These are phyloP conservation scores for Diaporthe nobilis DNA, from an alignment of 2,329 filamentous ascomycete genomes.

Conservation along the genomic window DNA sequence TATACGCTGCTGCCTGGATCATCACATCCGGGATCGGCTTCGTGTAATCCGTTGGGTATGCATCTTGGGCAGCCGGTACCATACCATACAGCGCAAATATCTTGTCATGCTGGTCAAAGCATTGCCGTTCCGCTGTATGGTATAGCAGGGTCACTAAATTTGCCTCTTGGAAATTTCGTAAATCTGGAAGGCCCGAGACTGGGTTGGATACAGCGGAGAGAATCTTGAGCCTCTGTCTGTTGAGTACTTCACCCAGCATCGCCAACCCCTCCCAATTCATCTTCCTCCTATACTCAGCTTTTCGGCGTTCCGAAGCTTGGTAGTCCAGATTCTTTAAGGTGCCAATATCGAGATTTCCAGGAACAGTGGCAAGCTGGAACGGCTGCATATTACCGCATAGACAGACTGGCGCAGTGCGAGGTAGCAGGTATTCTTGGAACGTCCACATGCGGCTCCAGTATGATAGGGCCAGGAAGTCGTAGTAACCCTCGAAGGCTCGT, in stretches of 20 bases:
- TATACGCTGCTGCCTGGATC: slow-evolving; percentile 3
- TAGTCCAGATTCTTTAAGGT: background rate
- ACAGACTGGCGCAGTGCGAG: slow-evolving; percentile 8
- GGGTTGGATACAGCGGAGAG: background rate
- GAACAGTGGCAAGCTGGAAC: background rate
- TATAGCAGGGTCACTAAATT: background rate
- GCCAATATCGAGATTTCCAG: background rate
- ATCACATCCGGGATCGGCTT: background rate
- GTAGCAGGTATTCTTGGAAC: slow-evolving; percentile 32
- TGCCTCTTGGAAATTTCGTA: background rate
- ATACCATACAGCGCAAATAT: slow-evolving; percentile 31
- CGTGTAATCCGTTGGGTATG: slow-evolving; percentile 14
- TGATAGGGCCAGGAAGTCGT: background rate
- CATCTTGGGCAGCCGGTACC: slow-evolving; percentile 2
- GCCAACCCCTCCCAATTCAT: background rate
- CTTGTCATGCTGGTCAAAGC: background rate
- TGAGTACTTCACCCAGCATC: background rate
- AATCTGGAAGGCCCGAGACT: background rate
- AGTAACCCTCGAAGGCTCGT: background rate
- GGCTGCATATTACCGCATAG: background rate
- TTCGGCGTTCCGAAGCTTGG: background rate
- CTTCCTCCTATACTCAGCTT: background rate
- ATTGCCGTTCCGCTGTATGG: background rate
- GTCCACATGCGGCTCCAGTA: slow-evolving; percentile 34
- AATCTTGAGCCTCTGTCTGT: background rate